phyloP scores from a whole-genome alignment of 2,329 filamentous ascomycete species.

The Cadophora malorum region DNA sequence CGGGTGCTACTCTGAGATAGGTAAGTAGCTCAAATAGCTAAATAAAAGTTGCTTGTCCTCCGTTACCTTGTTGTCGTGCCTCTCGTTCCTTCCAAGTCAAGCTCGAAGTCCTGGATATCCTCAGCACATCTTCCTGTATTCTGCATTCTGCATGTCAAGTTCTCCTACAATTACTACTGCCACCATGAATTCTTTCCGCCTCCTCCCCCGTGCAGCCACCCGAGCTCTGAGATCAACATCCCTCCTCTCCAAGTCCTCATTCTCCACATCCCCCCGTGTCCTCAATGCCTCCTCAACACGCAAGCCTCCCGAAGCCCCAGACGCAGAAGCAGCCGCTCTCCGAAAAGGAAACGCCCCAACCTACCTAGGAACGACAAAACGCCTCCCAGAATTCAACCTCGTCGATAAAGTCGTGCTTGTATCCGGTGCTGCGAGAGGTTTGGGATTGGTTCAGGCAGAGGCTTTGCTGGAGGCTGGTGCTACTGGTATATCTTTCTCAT shows the following conservation, averaged over 20 bases:
- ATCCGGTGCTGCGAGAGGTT: conserved; percentile 73
- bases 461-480: conserved; percentile 78
- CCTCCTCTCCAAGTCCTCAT: conserved; percentile 2
- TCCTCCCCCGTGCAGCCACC: neutral
- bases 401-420: conserved; percentile 72
- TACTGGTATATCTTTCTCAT: conserved; percentile 52
- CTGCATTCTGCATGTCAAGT: too few species aligned
- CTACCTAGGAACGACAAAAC: conserved; percentile 38
- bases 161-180: too few species aligned
- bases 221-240: neutral
- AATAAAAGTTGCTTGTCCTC: neutral
- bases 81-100: neutral
- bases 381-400: conserved; percentile 67
- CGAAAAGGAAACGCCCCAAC: conserved; percentile 26
- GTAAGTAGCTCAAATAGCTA: neutral
- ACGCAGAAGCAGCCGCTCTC: conserved; percentile 28
- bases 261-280: conserved; percentile 23
- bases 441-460: conserved; percentile 77
- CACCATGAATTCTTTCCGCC: neutral
- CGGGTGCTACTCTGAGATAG: conserved; percentile 4
- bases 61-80: neutral
- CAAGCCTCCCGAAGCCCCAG: conserved; percentile 29
- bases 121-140: neutral
- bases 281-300: conserved; percentile 17
- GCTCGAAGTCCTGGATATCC: neutral